These are phyloP conservation scores for Diospyros lotus DNA, from an alignment of 148 eudicot species.

Conservation along the genomic window DNA sequence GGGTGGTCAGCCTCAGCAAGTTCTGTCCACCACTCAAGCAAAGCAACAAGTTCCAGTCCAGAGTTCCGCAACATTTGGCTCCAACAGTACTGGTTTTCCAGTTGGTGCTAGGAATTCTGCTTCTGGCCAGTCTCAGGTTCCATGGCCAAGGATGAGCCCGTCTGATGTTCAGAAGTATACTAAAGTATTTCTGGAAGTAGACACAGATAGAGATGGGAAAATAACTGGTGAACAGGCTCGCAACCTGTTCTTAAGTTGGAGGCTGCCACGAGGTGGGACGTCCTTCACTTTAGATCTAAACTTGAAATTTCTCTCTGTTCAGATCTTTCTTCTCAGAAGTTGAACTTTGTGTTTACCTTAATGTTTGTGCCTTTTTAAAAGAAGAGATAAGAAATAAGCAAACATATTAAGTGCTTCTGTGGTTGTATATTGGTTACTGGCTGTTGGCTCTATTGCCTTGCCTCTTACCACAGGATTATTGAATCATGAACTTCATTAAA, in stretches of 20 bases:
- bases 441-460: neutral
- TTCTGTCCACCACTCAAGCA: slow-evolving; percentile 37
- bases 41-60: slow-evolving; percentile 50
- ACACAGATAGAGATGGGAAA: slow-evolving; percentile 90
- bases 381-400: neutral
- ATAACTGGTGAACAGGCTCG: slow-evolving; percentile 90
- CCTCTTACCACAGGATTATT: neutral
- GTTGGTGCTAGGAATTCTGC: slow-evolving; percentile 34
- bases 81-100: slow-evolving; percentile 33
- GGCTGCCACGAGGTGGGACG: slow-evolving; percentile 74
- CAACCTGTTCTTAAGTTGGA: slow-evolving; percentile 88
- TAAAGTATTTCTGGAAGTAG: slow-evolving; percentile 87
- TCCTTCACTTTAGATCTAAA: slow-evolving; percentile 8
- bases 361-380: neutral
- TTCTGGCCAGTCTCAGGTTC: slow-evolving; percentile 50
- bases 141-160: slow-evolving; percentile 87
- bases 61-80: slow-evolving; percentile 21
- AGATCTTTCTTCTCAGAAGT: neutral
- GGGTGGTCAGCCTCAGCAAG: slow-evolving; percentile 39
- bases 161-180: slow-evolving; percentile 87
- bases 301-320: neutral
- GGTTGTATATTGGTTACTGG: neutral
- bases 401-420: neutral
- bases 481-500: neutral
- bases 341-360: neutral